Percentiles rank a stretch among this genome's conserved stretches.
Evolutionary conservation across 441 rosid species (phyloP).

Genomic region (Raphanus hybrid): DNA sequence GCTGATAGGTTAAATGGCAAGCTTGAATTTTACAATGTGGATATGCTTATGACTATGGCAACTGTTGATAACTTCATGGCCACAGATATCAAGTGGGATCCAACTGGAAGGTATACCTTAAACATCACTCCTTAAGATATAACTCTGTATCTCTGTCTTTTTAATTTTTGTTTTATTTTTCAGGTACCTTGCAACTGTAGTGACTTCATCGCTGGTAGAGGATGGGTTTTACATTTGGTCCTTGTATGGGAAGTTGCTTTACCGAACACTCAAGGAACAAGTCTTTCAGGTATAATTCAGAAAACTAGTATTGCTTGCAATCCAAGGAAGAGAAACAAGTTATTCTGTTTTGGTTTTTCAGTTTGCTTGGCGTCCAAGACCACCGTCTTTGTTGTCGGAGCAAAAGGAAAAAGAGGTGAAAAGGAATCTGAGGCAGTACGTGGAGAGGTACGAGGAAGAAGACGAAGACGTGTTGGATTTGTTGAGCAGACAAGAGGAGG

Average conservation of each 20-base stretch:
- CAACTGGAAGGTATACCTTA: not conserved
- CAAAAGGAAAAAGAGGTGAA: not conserved
- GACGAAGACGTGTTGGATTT: not conserved
- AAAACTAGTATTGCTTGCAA: not conserved
- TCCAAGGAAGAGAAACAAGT: not conserved
- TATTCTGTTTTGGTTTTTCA: not conserved
- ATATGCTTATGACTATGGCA: not conserved
- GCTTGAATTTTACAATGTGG: not conserved
- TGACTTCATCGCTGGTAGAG: not conserved
- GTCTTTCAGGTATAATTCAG: not conserved
- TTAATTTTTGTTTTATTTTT: too few relatives aligned
- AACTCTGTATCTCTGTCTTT: not conserved
- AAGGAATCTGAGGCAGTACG: not conserved
- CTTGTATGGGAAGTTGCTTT: not conserved
- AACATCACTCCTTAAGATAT: not conserved
- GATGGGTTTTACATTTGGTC: not conserved
- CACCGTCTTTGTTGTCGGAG: not conserved
- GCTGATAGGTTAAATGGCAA: not conserved
- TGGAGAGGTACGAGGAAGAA: slow-evolving; percentile 4
- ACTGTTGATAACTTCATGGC: not conserved
- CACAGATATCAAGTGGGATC: not conserved
- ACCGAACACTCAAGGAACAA: not conserved
- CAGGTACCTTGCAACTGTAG: not conserved
- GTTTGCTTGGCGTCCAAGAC: not conserved
- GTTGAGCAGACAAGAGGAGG: not conserved